Base-by-base conservation (phyloP, 2,329 filamentous ascomycete species). In the Albifimbria verrucaria region DNA sequence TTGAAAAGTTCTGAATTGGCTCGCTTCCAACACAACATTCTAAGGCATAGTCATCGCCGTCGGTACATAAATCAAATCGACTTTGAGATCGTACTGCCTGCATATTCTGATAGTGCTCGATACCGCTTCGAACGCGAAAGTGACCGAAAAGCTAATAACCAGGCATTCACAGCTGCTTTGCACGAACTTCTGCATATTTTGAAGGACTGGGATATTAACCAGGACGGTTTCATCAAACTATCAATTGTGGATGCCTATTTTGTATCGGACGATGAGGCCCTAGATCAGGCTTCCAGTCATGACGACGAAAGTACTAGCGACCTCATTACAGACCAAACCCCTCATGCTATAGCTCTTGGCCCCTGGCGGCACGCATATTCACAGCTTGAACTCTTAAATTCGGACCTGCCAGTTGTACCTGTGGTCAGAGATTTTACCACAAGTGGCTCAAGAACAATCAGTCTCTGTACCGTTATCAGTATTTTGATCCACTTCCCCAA, bases 131-230 rank as follows among this genome's bases (percentile, higher is more conserved):
- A 63, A 49, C 52, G 59, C 22, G 53, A 55, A 41, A 45, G 45
- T 17, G 57, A 62, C 25, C 57, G 58, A 26, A 26, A 39, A 24
- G 53, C 52, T 41, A 63, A 63, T 46, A 51, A 63, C 41, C 48
- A 57, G 46, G 57, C 50, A 24, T 63, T 62, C 23, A 61, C 59
- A 18, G 28, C 46, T 32, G 57, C 59, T 7, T 52, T 63, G 25
- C 50, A 53, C 26, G n/a, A 32, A n/a, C 55, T 63, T 23, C 58
- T 62, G 22, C 17, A 46, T 24, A 50, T 57, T 23, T 45, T 60
- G 4, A 53, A 54, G 32, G 43, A 48, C 5, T 63, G 61, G 61
- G 58, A 62, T 7, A 44, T 52, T 4, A 51, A 41, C 18, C 51
- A 32, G 21, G 28, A 20, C 21, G 55, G 52, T 22, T 57, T 50